Base-by-base conservation (phyloP, 805 yeast species). In the Saccharomycopsis schoenii region DNA sequence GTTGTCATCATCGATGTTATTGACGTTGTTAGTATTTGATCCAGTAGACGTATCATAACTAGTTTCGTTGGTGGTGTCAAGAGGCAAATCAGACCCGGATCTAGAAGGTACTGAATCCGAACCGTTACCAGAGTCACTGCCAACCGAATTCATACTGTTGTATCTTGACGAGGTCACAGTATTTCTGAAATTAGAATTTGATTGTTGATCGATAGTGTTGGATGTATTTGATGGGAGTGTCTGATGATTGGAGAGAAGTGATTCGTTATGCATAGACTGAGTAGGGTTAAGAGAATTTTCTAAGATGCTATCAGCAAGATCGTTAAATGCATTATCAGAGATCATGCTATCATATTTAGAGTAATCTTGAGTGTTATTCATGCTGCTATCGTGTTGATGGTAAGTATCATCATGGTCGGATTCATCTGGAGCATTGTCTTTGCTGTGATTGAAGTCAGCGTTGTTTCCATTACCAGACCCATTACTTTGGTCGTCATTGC, bases 351-450 rank as follows among this genome's bases (percentile, higher is more conserved):
- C 52, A 24, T 47, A 47, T 24, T 25, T 47, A 3, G 52, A 47
- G 11, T 47, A 47, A 12, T 47, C 52, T 21, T 47, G 52, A 10
- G 2, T 24, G n/a, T 15, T 47, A 11, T 47, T 25, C 25, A 47
- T 21, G 3, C 29, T 47, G 6, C 25, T 17, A 19, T 47, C 52
- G 21, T 25, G 14, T 21, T 25, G 24, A 15, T 25, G 24, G n/a
- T 47, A 47, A n/a, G 52, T 56, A 19, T 56, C 47, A n/a, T 56
- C 83, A 34, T 78, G 83, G 60, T 83, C 82, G 9, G 88, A 83
- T 12, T 80, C 68, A 2, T 87, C 78, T 0, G 83, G 77, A 11
- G 80, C 73, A 8, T 77, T 72, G 54, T 78, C 77, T 8, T 66
- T 69, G 29, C 62, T 69, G n/a, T 71, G 71, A 47, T 64, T 61